Evolutionary conservation across 345 rosid species (phyloP).

Genomic region (Psidium friedrichsthalianum): DNA sequence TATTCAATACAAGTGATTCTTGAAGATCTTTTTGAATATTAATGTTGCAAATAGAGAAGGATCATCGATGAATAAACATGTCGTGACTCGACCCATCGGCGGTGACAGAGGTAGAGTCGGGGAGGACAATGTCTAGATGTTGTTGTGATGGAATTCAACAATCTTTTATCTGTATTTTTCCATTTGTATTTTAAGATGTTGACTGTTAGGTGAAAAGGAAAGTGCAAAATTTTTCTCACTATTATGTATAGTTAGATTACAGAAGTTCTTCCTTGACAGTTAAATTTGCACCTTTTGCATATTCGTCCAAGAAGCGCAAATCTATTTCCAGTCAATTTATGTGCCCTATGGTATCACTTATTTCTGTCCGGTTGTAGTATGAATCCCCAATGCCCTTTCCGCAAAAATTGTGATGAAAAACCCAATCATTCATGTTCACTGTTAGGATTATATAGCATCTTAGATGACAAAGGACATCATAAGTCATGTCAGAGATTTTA

Average conservation of each 20-base stretch:
- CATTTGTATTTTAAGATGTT: too few species aligned
- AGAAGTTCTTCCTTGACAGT: background rate
- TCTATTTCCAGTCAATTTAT: background rate
- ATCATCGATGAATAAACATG: background rate
- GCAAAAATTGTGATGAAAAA: background rate
- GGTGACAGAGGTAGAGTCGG: background rate
- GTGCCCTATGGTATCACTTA: background rate
- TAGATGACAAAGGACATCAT: background rate
- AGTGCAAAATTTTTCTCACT: background rate
- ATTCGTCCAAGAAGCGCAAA: background rate
- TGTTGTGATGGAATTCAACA: background rate
- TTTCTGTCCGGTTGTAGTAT: background rate
- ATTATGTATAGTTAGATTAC: background rate
- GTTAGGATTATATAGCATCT: background rate
- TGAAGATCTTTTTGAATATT: background rate
- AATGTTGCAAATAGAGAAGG: background rate
- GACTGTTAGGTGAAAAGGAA: too few species aligned
- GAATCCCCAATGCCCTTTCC: background rate
- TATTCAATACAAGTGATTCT: background rate
- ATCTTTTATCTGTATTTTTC: too few species aligned
- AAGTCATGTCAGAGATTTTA: background rate
- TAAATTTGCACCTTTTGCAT: background rate
- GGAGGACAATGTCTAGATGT: background rate
- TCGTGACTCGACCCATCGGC: fast-evolving
- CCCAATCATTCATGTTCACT: background rate